Percentiles rank a stretch among this genome's conserved stretches.
These are phyloP conservation scores for Aristolochia californica DNA, from an alignment of 164 flowering plant species.

Conservation along the genomic window DNA sequence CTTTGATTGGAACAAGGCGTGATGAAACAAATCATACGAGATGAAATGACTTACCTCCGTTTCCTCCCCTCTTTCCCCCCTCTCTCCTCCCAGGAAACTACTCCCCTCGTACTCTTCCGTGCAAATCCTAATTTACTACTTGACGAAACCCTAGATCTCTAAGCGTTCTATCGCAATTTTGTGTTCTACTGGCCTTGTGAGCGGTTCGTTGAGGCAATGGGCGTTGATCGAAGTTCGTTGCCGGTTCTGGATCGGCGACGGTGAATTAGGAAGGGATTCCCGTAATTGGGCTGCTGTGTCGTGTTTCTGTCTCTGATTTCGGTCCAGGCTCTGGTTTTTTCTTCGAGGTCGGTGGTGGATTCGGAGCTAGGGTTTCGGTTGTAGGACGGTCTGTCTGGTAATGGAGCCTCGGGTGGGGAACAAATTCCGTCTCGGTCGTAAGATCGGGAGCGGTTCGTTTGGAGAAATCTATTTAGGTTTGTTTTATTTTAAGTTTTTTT, in stretches of 20 bases:
- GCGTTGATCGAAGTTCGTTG: not conserved
- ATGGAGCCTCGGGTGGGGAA: slow-evolving; percentile 92
- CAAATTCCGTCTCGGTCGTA: slow-evolving; percentile 75
- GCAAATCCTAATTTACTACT: not conserved
- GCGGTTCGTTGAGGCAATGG: slow-evolving; percentile 3
- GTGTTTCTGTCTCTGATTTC: not conserved
- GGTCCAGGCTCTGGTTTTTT: not conserved
- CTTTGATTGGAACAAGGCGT: slow-evolving; percentile 24
- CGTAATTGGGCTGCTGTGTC: not conserved
- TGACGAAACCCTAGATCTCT: slow-evolving; percentile 2
- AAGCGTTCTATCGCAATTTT: not conserved
- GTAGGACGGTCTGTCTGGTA: not conserved
- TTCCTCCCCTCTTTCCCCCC: slow-evolving; percentile 6
- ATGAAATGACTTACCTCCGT: not conserved
- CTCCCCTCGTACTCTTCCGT: too few relatives aligned
- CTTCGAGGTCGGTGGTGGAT: not conserved
- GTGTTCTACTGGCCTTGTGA: too few relatives aligned
- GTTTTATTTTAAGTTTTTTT: slow-evolving; percentile 9
- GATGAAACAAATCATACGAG: slow-evolving; percentile 2
- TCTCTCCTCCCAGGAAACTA: not conserved
- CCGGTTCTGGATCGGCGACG: not conserved
- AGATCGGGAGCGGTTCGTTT: slow-evolving; percentile 89
- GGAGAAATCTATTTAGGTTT: slow-evolving; percentile 89
- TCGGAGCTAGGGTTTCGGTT: not conserved
- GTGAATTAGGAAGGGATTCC: not conserved